Conservation (phyloP, 345 rosid species). For the Erucastrum elatum region DNA sequence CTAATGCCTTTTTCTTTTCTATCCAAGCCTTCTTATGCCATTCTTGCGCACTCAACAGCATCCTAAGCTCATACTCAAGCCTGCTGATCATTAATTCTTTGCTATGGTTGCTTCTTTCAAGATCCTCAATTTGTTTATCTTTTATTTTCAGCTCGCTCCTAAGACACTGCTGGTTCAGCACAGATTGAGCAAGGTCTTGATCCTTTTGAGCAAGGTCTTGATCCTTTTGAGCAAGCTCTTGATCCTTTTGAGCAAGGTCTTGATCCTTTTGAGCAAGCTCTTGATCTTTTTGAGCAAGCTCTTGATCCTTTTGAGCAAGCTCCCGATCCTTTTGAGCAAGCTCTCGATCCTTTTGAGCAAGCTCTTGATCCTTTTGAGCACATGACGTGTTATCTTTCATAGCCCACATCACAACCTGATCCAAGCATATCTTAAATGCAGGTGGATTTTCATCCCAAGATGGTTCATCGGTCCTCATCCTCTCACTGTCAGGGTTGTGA, state of each 20-base stretch:
- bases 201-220: too few species aligned
- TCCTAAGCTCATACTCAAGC: constrained; percentile 70
- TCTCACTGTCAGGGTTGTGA: constrained; percentile 57
- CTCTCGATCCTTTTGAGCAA: background rate
- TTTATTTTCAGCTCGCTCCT: constrained; percentile 53
- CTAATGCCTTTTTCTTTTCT: constrained; percentile 56
- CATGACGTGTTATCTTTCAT: constrained; percentile 53
- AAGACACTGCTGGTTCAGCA: constrained; percentile 58
- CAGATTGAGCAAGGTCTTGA: constrained; percentile 9
- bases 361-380: background rate
- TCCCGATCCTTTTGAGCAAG: too few species aligned
- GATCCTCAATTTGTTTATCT: constrained; percentile 48
- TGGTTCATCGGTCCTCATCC: constrained; percentile 60
- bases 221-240: too few species aligned
- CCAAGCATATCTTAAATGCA: constrained; percentile 50
- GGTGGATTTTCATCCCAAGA: constrained; percentile 54
- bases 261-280: too few species aligned
- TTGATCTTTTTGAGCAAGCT: too few species aligned
- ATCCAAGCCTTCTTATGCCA: constrained; percentile 79
- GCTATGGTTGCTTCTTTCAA: constrained; percentile 62
- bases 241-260: too few species aligned
- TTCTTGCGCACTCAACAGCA: constrained; percentile 66
- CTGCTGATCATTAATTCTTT: constrained; percentile 52
- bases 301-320: too few species aligned
- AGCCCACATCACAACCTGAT: constrained; percentile 47